Percentiles rank a stretch among this genome's conserved stretches.
Conservation (phyloP, 495 filamentous ascomycete genomes). For the Aspergillus cristatus region DNA sequence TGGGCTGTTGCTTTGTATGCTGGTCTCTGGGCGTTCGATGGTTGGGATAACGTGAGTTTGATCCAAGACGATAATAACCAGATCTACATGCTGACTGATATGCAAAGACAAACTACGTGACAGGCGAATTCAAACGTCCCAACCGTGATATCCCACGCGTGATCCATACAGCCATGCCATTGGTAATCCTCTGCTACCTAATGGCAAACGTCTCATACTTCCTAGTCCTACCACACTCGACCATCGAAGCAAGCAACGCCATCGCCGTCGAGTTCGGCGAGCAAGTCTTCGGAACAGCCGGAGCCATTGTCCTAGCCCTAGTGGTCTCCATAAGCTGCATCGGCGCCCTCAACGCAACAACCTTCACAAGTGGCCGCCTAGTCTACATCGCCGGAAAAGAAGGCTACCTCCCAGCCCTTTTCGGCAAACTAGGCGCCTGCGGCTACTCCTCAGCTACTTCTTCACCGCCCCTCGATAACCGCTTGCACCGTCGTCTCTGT, state of each 20-base stretch:
- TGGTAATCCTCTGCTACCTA: slow-evolving; percentile 85
- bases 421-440: slow-evolving; percentile 74
- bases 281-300: slow-evolving; percentile 78
- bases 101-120: slow-evolving; percentile 84
- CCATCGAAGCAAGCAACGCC: slow-evolving; percentile 79
- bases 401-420: slow-evolving; percentile 78
- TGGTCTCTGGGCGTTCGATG: slow-evolving; percentile 95
- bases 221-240: slow-evolving; percentile 74
- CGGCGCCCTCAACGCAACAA: slow-evolving; percentile 87
- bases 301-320: slow-evolving; percentile 77
- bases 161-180: slow-evolving; percentile 93
- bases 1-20: slow-evolving; percentile 94
- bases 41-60: slow-evolving; percentile 88
- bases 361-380: slow-evolving; percentile 85
- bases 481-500: slow-evolving; percentile 46
- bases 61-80: neutral
- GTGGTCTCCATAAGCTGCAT: slow-evolving; percentile 84
- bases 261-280: slow-evolving; percentile 89
- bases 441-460: no score
- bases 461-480: slow-evolving; percentile 22
- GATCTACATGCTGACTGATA: neutral
- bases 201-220: slow-evolving; percentile 90
- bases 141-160: slow-evolving; percentile 84
- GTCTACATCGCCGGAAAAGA: slow-evolving; percentile 94
- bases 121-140: slow-evolving; percentile 90